phyloP scores from a whole-genome alignment of 2,329 filamentous ascomycete species.

The Scolecobasidium constrictum region DNA sequence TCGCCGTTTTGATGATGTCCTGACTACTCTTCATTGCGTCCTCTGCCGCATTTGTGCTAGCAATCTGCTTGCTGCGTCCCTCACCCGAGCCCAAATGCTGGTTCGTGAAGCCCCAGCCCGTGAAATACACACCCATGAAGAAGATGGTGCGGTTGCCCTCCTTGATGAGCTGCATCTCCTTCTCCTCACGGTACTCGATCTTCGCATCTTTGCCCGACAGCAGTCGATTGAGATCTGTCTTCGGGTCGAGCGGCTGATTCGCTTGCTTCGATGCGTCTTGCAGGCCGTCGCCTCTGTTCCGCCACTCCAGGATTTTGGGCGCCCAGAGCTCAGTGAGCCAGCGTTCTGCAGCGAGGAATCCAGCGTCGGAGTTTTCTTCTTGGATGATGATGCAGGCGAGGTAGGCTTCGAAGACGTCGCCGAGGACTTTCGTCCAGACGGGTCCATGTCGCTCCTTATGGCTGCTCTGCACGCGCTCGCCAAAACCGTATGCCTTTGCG shows the following conservation, averaged over 20 bases:
- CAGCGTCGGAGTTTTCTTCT: conserved; percentile 43
- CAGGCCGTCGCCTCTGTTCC: conserved; percentile 15
- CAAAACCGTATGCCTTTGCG: conserved; percentile 59
- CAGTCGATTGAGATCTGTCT: conserved; percentile 26
- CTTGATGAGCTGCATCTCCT: conserved; percentile 40
- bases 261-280: conserved; percentile 14
- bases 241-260: conserved; percentile 20
- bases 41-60: conserved; percentile 54
- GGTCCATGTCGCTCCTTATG: conserved; percentile 17
- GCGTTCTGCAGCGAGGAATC: conserved; percentile 47
- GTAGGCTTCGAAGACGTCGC: conserved; percentile 86
- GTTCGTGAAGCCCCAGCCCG: conserved; percentile 56
- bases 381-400: conserved; percentile 67
- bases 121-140: conserved; percentile 53
- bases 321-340: conserved; percentile 75
- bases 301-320: conserved; percentile 45
- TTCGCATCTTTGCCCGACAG: conserved; percentile 26
- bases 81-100: conserved; percentile 53
- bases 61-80: conserved; percentile 57
- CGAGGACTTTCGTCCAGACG: conserved; percentile 56
- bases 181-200: conserved; percentile 36
- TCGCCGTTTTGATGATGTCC: conserved; percentile 7
- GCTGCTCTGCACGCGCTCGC: conserved; percentile 45
- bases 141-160: conserved; percentile 45
- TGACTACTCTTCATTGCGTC: conserved; percentile 37